Evolutionary conservation across 2,329 filamentous ascomycete species (phyloP).

Genomic region (Peltaster fructicola): DNA sequence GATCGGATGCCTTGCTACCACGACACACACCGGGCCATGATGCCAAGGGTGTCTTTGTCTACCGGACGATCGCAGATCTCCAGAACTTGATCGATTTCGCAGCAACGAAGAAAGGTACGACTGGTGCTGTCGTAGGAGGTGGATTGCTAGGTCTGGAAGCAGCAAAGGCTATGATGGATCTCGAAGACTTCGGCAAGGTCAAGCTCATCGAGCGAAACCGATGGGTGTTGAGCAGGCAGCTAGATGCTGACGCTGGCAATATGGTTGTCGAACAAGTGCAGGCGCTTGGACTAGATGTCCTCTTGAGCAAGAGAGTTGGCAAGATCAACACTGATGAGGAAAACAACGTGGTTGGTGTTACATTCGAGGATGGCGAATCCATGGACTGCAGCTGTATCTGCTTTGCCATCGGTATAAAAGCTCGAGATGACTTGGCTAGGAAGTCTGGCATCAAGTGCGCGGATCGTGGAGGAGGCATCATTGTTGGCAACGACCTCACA

Average conservation of each 20-base stretch:
- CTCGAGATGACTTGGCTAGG: constrained; percentile 59
- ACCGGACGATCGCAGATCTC: constrained; percentile 70
- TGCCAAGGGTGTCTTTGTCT: constrained; percentile 73
- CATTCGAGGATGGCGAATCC: constrained; percentile 63
- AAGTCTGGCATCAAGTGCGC: constrained; percentile 54
- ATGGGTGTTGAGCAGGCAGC: constrained; percentile 68
- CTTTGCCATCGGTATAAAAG: constrained; percentile 76
- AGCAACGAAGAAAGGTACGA: constrained; percentile 44
- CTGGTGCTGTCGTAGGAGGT: constrained; percentile 65
- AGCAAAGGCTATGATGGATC: constrained; percentile 79
- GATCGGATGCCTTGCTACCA: constrained; percentile 65
- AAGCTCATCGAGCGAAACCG: constrained; percentile 65
- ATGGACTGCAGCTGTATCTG: constrained; percentile 68
- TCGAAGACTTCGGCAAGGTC: constrained; percentile 55
- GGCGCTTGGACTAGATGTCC: constrained; percentile 60
- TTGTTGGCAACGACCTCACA: constrained; percentile 47
- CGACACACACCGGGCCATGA: constrained; percentile 57
- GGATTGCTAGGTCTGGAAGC: constrained; percentile 75
- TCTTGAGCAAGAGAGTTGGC: constrained; percentile 59
- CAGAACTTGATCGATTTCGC: constrained; percentile 60
- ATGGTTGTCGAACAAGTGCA: constrained; percentile 71
- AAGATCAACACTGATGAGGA: constrained; percentile 49
- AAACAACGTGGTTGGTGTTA: constrained; percentile 53
- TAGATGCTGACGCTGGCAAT: constrained; percentile 63
- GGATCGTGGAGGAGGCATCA: constrained; percentile 56